A percentile compares a stretch with the other conserved stretches of the same genome.
Conservation (phyloP, 306 rosid genomes). For the Carpinus fangiana region DNA sequence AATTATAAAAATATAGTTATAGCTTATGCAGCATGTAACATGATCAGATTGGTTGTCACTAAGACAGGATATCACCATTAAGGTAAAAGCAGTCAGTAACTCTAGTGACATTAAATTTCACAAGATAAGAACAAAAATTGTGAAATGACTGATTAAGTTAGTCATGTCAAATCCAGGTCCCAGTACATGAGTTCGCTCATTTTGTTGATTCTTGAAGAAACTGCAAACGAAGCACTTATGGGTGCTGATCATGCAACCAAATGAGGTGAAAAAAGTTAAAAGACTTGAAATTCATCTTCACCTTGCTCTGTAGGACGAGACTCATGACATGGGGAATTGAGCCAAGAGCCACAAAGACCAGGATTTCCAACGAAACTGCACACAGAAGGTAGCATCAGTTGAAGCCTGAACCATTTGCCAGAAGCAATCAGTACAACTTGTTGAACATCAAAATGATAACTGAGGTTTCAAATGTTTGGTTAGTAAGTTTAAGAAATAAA, state of each 20-base stretch:
- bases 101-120: background rate
- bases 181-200: background rate
- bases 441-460: background rate
- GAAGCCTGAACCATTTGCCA: background rate
- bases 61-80: background rate
- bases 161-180: background rate
- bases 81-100: background rate
- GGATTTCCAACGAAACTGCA: conserved; percentile 89
- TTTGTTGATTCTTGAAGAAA: background rate
- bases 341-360: conserved; percentile 85
- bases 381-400: conserved; percentile 20
- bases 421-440: background rate
- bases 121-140: background rate
- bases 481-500: background rate
- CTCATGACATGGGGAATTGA: conserved; percentile 59
- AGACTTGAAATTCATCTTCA: conserved; percentile 12
- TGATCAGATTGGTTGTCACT: background rate
- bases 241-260: conserved; percentile 2
- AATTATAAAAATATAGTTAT: background rate
- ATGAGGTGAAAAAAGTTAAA: conserved; percentile 1
- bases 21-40: background rate
- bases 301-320: conserved; percentile 73
- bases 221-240: background rate
- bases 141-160: background rate
- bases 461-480: background rate